phyloP scores from a whole-genome alignment of 2,329 filamentous ascomycete species.

The Cercospora brassicicola region DNA sequence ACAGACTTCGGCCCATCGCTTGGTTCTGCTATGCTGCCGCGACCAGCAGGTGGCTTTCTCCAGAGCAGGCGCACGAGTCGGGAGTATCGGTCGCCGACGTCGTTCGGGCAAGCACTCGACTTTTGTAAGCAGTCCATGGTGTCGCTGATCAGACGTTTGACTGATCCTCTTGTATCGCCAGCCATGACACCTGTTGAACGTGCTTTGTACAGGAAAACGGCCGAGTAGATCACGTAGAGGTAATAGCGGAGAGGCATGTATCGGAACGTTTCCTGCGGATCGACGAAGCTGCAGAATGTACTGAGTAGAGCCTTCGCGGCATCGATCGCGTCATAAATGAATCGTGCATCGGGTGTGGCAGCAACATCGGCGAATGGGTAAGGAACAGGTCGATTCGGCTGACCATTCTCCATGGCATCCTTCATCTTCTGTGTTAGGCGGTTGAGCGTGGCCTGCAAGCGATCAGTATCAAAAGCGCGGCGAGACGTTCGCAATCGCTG shows the following conservation, averaged over 20 bases:
- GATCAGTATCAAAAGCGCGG: background rate
- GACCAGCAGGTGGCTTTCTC: constrained; percentile 45
- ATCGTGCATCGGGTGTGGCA: constrained; percentile 62
- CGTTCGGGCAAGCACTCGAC: constrained; percentile 58
- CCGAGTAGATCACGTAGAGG: constrained; percentile 62
- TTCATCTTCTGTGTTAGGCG: constrained; percentile 33
- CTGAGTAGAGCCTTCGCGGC: constrained; percentile 63
- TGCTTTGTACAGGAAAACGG: constrained; percentile 66
- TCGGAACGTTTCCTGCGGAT: constrained; percentile 59
- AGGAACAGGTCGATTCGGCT: constrained; percentile 23
- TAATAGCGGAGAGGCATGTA: constrained; percentile 67
- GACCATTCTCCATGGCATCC: constrained; percentile 31
- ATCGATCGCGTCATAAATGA: constrained; percentile 66
- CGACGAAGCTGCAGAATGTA: constrained; percentile 60
- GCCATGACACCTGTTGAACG: constrained; percentile 61
- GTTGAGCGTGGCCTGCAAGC: constrained; percentile 33
- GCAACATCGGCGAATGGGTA: constrained; percentile 47
- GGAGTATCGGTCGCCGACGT: constrained; percentile 63
- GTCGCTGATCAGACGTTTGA: constrained; percentile 59
- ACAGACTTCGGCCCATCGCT: constrained; percentile 26
- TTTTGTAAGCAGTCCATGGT: constrained; percentile 61
- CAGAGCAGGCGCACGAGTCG: constrained; percentile 61
- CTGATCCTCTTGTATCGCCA: constrained; percentile 55
- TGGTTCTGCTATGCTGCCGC: constrained; percentile 29
- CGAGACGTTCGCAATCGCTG: background rate